Base-by-base conservation (phyloP, 2,329 filamentous ascomycete species). In the Exophiala spinifera region DNA sequence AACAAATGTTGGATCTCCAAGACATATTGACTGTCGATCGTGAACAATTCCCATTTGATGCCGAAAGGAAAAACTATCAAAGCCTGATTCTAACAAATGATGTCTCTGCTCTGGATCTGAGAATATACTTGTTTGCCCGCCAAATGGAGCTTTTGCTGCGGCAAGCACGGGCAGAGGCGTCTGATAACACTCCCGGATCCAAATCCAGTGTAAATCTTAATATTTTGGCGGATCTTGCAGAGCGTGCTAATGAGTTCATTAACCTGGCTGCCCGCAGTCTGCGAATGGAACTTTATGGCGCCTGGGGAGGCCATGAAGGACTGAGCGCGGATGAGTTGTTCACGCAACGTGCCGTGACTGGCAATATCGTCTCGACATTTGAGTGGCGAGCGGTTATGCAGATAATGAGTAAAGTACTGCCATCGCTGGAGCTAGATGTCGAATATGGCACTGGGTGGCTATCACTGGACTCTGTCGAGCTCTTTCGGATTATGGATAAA, bases 81-180 rank as follows among this genome's bases (percentile, higher is more conserved):
- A 90, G 95, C 53, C 83, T 95, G 64, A 99, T 99, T 46, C 77
- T 99, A 36, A 87, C 89, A 13, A 99, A 95, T 73, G 89, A 96
- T 61, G 95, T 99, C 33, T 99, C 94, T 0, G 79, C 96, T 2
- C 96, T 97, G 67, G 94, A 99, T 70, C 97, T 99, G 69, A 81
- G 89, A 46, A 89, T 88, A 63, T 99, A 99, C 69, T 85, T 99
- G 11, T 99, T 97, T 69, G 85, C 90, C 2, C 83, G 94, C 20
- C 92, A 99, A 65, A 83, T 96, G 59, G 82, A 87, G 2, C 74
- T 99, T 1, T 78, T 97, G 1, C 49, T 57, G 20, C 43, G 52
- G 25, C 55, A 57, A 31, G 53, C 55, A 7, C 42, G 46, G 15
- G 39, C 51, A 17, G 46, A 51, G 8, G 17, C 42, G 19, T 33